These are phyloP conservation scores for Trametes elegans DNA, from an alignment of 768 basidiomycete genomes.

Conservation along the genomic window DNA sequence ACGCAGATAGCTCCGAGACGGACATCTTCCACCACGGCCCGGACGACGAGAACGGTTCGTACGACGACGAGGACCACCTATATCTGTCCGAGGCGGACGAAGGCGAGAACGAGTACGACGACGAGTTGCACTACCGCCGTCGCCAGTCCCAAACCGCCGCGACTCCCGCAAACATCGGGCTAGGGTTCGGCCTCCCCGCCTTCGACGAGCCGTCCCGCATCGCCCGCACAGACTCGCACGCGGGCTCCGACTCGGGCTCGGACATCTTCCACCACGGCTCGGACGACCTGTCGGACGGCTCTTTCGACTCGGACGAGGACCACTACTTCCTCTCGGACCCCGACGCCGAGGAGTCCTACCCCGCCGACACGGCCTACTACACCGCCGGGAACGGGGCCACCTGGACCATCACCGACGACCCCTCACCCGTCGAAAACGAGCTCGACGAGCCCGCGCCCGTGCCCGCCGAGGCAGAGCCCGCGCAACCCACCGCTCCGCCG, in stretches of 20 bases:
- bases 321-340: not conserved
- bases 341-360: not conserved
- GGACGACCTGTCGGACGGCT: not conserved
- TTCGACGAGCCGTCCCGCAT: not conserved
- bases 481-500: not conserved
- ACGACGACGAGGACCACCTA: no score
- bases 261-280: not conserved
- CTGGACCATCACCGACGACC: not conserved
- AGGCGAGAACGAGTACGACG: not conserved
- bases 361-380: not conserved
- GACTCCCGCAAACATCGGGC: no score
- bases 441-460: conserved; percentile 1
- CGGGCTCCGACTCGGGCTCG: not conserved
- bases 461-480: not conserved
- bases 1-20: no score
- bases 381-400: not conserved
- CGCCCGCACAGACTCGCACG: not conserved
- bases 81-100: not conserved
- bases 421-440: no score
- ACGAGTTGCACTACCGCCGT: not conserved
- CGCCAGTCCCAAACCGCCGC: not conserved
- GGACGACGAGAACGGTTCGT: no score
- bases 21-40: no score
- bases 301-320: not conserved
- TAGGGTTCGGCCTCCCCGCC: not conserved